These are phyloP conservation scores for Lodderomyces oxycetoniae DNA, from an alignment of 1,139 yeast genomes.

Conservation along the genomic window DNA sequence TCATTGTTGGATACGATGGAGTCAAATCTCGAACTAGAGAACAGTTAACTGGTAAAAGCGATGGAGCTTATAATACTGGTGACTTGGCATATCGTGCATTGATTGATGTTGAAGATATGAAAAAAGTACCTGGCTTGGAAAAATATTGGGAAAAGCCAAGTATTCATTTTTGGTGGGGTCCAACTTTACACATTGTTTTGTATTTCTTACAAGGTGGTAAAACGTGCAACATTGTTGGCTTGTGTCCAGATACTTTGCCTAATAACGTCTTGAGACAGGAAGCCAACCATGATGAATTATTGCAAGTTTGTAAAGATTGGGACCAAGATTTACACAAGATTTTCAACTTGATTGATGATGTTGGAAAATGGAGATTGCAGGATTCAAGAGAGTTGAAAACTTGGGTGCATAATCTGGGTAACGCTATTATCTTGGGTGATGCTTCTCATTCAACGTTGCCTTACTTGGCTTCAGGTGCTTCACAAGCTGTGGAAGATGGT, in stretches of 20 bases:
- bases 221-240: constrained; percentile 16
- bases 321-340: constrained; percentile 24
- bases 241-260: constrained; percentile 20
- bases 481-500: constrained; percentile 34
- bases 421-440: constrained; percentile 31
- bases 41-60: constrained; percentile 11
- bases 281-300: constrained; percentile 22
- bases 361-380: constrained; percentile 29
- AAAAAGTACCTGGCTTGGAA: constrained; percentile 21
- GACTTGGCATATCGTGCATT: constrained; percentile 18
- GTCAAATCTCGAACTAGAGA: constrained; percentile 23
- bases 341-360: constrained; percentile 18
- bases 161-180: constrained; percentile 32
- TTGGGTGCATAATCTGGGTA: constrained; percentile 18
- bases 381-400: constrained; percentile 23
- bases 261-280: constrained; percentile 17
- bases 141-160: constrained; percentile 21
- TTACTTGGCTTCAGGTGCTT: constrained; percentile 39
- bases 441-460: constrained; percentile 38
- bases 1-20: constrained; percentile 37
- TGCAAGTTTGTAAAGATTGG: constrained; percentile 23
- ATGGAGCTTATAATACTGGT: constrained; percentile 18
- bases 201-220: constrained; percentile 23
- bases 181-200: constrained; percentile 27
- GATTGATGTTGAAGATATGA: constrained; percentile 17